phyloP scores from a whole-genome alignment of 148 eudicot genomes.

The Bassia scoparia region DNA sequence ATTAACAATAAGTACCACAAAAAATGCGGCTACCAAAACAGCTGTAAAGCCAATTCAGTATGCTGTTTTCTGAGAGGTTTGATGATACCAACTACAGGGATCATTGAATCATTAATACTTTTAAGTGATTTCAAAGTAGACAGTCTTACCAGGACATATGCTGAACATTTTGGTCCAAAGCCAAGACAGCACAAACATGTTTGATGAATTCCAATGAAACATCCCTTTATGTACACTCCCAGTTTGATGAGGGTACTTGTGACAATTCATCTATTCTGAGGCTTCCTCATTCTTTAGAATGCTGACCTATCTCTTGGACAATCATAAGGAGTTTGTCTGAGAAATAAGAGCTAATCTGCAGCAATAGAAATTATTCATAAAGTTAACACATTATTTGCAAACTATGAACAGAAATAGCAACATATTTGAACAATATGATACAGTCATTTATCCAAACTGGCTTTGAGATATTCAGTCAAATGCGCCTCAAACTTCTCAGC shows the following conservation, averaged over 20 bases:
- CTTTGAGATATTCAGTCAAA: slow-evolving; percentile 59
- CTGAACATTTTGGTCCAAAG: slow-evolving; percentile 84
- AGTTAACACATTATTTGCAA: background rate
- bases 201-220: slow-evolving; percentile 80
- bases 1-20: background rate
- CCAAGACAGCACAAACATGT: slow-evolving; percentile 85
- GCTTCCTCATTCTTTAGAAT: slow-evolving; percentile 45
- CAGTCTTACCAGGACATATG: slow-evolving; percentile 73
- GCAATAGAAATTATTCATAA: slow-evolving; percentile 14
- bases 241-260: slow-evolving; percentile 31
- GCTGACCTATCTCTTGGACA: slow-evolving; percentile 60
- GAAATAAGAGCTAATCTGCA: slow-evolving; percentile 81
- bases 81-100: background rate
- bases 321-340: slow-evolving; percentile 60
- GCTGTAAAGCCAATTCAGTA: background rate
- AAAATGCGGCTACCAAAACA: background rate
- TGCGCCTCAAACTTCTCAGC: slow-evolving; percentile 72
- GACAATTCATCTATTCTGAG: slow-evolving; percentile 33
- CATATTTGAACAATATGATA: background rate
- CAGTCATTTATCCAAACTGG: slow-evolving; percentile 43
- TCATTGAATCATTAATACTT: background rate
- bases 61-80: background rate
- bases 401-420: background rate
- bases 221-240: slow-evolving; percentile 43
- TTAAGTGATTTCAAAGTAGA: background rate